A percentile compares a stretch with the other conserved stretches of the same genome.
Conservation (phyloP, 2,329 filamentous ascomycete genomes). For the Xylaria hypoxylon region DNA sequence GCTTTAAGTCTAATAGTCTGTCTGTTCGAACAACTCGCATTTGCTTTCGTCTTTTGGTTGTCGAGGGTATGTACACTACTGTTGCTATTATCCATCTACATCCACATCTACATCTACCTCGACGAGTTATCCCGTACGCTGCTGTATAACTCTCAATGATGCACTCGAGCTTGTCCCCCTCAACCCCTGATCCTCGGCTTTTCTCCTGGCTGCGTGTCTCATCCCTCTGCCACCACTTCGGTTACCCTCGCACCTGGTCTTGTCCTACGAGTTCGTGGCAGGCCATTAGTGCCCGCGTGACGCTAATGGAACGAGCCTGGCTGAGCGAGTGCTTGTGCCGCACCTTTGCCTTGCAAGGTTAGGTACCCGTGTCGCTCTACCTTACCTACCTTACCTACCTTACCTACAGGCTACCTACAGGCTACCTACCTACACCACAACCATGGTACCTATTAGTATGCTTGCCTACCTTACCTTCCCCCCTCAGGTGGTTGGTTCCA, state of each 20-base stretch:
- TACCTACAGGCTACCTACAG: too few relatives aligned
- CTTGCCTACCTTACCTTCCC: too few relatives aligned
- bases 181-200: conserved; percentile 31
- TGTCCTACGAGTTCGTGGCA: conserved; percentile 31
- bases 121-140: conserved; percentile 5
- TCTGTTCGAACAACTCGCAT: conserved; percentile 18
- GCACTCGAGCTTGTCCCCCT: conserved; percentile 2
- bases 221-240: conserved; percentile 20
- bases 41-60: not conserved
- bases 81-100: conserved; percentile 9
- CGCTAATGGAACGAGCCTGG: conserved; percentile 16
- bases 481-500: conserved; percentile 2
- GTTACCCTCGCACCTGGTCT: conserved; percentile 15
- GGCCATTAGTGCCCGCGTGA: conserved; percentile 16
- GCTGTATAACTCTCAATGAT: conserved; percentile 3
- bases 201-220: conserved; percentile 25
- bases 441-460: too few relatives aligned
- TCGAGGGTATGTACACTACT: conserved; percentile 27
- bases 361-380: conserved; percentile 14
- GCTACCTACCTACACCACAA: not conserved
- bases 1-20: conserved; percentile 1
- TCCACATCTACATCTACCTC: not conserved
- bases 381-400: not conserved
- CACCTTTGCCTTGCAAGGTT: conserved; percentile 23
- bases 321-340: conserved; percentile 36